A percentile compares a stretch with the other conserved stretches of the same genome.
Conservation (phyloP, 202 grass and related monocot genomes). For the Panicum hallii region DNA sequence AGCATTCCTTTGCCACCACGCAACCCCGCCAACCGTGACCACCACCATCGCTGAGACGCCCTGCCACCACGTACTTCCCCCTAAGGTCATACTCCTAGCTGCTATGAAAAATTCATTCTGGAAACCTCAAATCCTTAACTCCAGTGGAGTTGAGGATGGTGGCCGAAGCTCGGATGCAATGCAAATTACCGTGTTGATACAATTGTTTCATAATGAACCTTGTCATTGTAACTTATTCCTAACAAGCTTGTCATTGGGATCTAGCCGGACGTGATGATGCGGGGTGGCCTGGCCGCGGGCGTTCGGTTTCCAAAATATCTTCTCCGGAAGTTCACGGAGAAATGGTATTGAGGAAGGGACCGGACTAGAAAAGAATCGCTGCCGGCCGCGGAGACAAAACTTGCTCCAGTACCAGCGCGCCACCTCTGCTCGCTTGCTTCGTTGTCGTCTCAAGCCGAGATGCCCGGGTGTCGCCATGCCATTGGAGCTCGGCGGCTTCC, state of each 20-base stretch:
- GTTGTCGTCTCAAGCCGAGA: constrained; percentile 15
- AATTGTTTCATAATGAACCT: too few relatives aligned
- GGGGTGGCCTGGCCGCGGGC: too few relatives aligned
- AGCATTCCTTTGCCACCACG: too few relatives aligned
- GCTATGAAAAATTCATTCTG: too few relatives aligned
- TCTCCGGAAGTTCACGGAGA: background rate
- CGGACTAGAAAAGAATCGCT: background rate
- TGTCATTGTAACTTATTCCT: background rate
- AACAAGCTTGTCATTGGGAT: background rate
- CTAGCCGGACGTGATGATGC: background rate
- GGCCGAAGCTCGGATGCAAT: too few relatives aligned
- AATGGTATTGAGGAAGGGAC: background rate
- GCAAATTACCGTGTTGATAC: too few relatives aligned
- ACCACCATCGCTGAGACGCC: too few relatives aligned
- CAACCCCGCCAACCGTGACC: too few relatives aligned
- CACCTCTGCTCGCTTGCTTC: constrained; percentile 25
- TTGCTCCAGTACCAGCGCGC: background rate
- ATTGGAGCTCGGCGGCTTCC: constrained; percentile 32
- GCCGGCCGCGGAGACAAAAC: background rate
- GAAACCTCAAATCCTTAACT: too few relatives aligned
- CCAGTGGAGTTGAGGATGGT: too few relatives aligned
- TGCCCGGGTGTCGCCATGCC: constrained; percentile 26
- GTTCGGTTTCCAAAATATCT: background rate
- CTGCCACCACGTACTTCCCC: too few relatives aligned
- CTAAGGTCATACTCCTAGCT: too few relatives aligned